These are phyloP conservation scores for Pseudocercospora ulei DNA, from an alignment of 2,329 filamentous ascomycete genomes.

Conservation along the genomic window DNA sequence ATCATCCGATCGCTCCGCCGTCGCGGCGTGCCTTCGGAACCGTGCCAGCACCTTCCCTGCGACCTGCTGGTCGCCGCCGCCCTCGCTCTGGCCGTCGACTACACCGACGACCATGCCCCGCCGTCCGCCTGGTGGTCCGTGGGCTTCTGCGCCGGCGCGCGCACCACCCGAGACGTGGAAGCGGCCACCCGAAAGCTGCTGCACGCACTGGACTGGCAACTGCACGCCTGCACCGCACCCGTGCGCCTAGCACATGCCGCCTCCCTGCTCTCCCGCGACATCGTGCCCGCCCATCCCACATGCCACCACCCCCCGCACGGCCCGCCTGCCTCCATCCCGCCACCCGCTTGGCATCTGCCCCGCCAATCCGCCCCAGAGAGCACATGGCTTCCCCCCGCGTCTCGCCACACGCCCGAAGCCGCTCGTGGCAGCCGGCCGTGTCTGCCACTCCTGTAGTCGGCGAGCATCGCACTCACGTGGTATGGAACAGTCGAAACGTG, in stretches of 20 bases:
- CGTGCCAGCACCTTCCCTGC: constrained; percentile 16
- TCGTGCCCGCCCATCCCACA: not conserved
- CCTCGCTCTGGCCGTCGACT: constrained; percentile 27
- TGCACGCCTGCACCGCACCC: constrained; percentile 21
- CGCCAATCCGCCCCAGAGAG: too few species aligned
- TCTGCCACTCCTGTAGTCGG: too few species aligned
- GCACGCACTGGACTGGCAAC: constrained; percentile 25
- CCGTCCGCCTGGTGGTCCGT: constrained; percentile 23
- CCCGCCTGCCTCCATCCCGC: too few species aligned
- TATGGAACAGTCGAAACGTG: too few species aligned
- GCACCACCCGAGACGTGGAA: constrained; percentile 20
- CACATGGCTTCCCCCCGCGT: too few species aligned
- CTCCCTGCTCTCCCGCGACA: not conserved
- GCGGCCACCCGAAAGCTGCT: constrained; percentile 21
- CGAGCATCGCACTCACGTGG: too few species aligned
- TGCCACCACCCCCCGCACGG: too few species aligned
- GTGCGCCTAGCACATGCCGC: constrained; percentile 14
- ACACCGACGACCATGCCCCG: constrained; percentile 26
- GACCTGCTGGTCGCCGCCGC: constrained; percentile 26
- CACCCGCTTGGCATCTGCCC: too few species aligned
- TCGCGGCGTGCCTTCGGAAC: constrained; percentile 4
- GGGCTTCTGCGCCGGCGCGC: constrained; percentile 20
- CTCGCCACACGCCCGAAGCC: too few species aligned
- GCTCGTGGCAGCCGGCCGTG: too few species aligned
- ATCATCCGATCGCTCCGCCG: constrained; percentile 22